These are phyloP conservation scores for Stygiomarasmius scandens DNA, from an alignment of 1,284 basidiomycete species.

Conservation along the genomic window DNA sequence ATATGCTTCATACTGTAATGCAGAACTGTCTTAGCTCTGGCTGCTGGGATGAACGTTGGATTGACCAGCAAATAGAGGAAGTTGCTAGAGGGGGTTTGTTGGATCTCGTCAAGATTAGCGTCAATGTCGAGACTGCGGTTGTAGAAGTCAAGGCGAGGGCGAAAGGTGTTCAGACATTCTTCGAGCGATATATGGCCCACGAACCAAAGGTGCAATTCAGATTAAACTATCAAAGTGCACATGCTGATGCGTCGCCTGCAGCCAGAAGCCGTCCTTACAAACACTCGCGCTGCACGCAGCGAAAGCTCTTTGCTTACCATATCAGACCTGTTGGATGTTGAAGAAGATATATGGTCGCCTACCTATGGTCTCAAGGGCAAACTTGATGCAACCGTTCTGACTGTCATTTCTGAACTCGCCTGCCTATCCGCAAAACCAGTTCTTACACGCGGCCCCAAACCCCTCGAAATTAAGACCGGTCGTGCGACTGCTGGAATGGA, in stretches of 20 bases:
- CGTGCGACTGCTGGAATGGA: slow-evolving; percentile 78
- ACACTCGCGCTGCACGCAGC: slow-evolving; percentile 57
- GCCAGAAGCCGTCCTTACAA: slow-evolving; percentile 65
- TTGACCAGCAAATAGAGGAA: slow-evolving; percentile 60
- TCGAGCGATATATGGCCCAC: slow-evolving; percentile 61
- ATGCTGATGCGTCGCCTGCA: too few species aligned
- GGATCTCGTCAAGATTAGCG: slow-evolving; percentile 65
- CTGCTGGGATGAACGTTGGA: slow-evolving; percentile 62
- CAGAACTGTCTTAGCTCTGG: slow-evolving; percentile 70
- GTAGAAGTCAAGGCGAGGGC: slow-evolving; percentile 65
- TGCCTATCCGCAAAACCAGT: slow-evolving; percentile 22
- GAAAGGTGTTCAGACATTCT: slow-evolving; percentile 65
- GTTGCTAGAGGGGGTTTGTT: slow-evolving; percentile 54
- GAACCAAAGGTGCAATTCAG: slow-evolving; percentile 55
- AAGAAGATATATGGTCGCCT: slow-evolving; percentile 98
- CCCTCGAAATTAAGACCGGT: slow-evolving; percentile 97
- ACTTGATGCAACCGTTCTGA: slow-evolving; percentile 88
- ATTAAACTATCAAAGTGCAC: too few species aligned
- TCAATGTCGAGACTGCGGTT: slow-evolving; percentile 63
- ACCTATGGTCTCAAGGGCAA: slow-evolving; percentile 96
- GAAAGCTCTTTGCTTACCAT: slow-evolving; percentile 69
- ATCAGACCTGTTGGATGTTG: slow-evolving; percentile 78
- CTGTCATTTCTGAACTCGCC: slow-evolving; percentile 51
- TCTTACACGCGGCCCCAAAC: slow-evolving; percentile 55
- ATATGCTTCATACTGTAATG: slow-evolving; percentile 87